Base-by-base conservation (phyloP, 768 basidiomycete genomes). In the button mushroom (Agaricus bisporus) region DNA sequence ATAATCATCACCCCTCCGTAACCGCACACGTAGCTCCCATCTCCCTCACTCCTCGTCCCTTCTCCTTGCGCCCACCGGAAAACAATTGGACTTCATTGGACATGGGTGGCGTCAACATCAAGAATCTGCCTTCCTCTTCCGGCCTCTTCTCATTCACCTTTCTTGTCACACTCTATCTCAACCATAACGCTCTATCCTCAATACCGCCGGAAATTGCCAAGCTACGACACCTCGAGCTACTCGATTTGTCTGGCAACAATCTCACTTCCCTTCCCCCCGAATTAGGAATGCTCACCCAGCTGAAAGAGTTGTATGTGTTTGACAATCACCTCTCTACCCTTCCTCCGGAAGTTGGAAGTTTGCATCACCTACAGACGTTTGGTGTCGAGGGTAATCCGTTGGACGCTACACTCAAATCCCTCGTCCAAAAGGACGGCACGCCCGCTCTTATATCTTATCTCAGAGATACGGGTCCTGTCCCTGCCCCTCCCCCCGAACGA, bases 311-410 rank as follows among this genome's bases (percentile, higher is more conserved):
- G 35, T 90, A 91, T 63, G 73, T 98, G 18, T 99, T 98, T 68
- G 97, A 99, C 76, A 99, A 99, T 69, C 82, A 88, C 61, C 70
- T 99, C n/a, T 73, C 80, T 37, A 86, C 83, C 2, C 76, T 99
- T 17, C 97, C 97, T 2, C 73, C 78, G 0, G 91, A 99, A 65
- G 75, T 97, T 35, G 97, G 97, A 26, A 91, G 81, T 51, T 69
- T 99, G 35, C 91, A 95, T 63, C 91, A 94, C 65, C 77, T 99
- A 47, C 91, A 91, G 65, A 92, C 91, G 10, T 73, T 99, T 25
- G 97, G 97, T 17, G 79, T 99, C 35, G 97, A 98, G 67, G 97
- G 97, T n/a, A 99, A 99, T 61, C 95, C 95, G 2, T 70, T 99
- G 39, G 91, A 95, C 51, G 71, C 82, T 2, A 69, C 79, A 25